phyloP scores from a whole-genome alignment of 2,329 filamentous ascomycete genomes.

The Monosporascus sp. region DNA sequence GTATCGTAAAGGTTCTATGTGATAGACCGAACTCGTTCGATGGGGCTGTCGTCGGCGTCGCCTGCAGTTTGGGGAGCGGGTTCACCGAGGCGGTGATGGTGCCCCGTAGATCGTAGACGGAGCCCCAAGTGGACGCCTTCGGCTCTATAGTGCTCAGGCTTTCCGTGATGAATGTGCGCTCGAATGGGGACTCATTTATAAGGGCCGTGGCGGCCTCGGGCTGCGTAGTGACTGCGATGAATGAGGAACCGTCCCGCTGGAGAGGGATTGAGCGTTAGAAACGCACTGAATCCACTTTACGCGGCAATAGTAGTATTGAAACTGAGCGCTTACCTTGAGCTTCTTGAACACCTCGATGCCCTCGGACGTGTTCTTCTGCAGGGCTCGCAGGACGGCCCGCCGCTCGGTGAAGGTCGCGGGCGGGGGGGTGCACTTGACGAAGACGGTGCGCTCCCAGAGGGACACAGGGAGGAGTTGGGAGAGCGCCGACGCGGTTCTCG shows the following conservation, averaged over 20 bases:
- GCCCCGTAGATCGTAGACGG: slow-evolving; percentile 16
- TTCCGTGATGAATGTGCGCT: slow-evolving; percentile 34
- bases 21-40: slow-evolving; percentile 16
- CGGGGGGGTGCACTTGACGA: slow-evolving; percentile 45
- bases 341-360: slow-evolving; percentile 49
- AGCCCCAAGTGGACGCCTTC: slow-evolving; percentile 19
- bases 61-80: slow-evolving; percentile 9
- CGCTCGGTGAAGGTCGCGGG: slow-evolving; percentile 50
- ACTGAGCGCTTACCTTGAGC: slow-evolving; percentile 30
- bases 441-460: slow-evolving; percentile 31
- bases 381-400: slow-evolving; percentile 46
- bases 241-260: slow-evolving; percentile 41
- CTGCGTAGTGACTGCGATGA: slow-evolving; percentile 43
- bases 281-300: background rate
- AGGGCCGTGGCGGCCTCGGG: slow-evolving; percentile 34
- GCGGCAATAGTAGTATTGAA: background rate
- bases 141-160: slow-evolving; percentile 2
- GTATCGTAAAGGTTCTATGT: slow-evolving; percentile 22
- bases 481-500: slow-evolving; percentile 16
- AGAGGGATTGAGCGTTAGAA: background rate
- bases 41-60: slow-evolving; percentile 11
- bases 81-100: slow-evolving; percentile 21
- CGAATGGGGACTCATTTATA: slow-evolving; percentile 41
- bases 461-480: slow-evolving; percentile 24
- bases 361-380: slow-evolving; percentile 31